phyloP scores from a whole-genome alignment of 192 early-diverging fungal species.

The Mortierella antarctica region DNA sequence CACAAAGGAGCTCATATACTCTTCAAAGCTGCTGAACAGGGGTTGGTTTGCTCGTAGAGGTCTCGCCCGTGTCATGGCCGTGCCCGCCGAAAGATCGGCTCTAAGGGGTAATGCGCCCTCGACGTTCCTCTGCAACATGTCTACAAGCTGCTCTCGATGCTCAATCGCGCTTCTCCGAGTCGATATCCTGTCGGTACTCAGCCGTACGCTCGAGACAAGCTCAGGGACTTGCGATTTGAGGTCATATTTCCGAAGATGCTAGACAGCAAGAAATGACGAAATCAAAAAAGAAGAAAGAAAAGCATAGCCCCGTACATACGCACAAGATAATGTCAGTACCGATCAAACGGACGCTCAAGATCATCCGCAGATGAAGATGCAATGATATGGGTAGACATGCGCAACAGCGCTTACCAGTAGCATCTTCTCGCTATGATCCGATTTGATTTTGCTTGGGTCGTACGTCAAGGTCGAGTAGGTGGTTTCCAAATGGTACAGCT shows the following conservation, averaged over 20 bases:
- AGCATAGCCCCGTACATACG: not conserved
- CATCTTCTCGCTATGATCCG: constrained; percentile 66
- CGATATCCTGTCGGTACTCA: constrained; percentile 54
- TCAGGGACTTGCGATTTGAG: constrained; percentile 64
- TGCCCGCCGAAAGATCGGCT: not conserved
- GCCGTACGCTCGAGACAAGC: constrained; percentile 54
- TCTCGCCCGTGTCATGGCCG: constrained; percentile 17
- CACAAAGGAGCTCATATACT: constrained; percentile 66
- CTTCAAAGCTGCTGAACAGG: constrained; percentile 46
- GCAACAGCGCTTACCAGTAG: constrained; percentile 54
- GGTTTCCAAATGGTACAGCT: constrained; percentile 69
- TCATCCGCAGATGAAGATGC: not conserved
- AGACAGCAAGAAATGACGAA: not conserved
- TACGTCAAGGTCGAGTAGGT: constrained; percentile 61
- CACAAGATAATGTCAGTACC: not conserved
- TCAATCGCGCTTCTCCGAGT: constrained; percentile 56
- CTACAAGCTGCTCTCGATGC: constrained; percentile 57
- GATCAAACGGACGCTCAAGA: not conserved
- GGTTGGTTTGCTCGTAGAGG: constrained; percentile 2
- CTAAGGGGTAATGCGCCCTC: constrained; percentile 30
- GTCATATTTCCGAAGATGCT: constrained; percentile 44
- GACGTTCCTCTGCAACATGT: constrained; percentile 58
- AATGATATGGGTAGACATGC: not conserved
- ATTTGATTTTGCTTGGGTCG: constrained; percentile 61
- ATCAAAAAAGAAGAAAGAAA: not conserved